These are phyloP conservation scores for Capronia americana DNA, from an alignment of 2,329 filamentous ascomycete species.

Conservation along the genomic window DNA sequence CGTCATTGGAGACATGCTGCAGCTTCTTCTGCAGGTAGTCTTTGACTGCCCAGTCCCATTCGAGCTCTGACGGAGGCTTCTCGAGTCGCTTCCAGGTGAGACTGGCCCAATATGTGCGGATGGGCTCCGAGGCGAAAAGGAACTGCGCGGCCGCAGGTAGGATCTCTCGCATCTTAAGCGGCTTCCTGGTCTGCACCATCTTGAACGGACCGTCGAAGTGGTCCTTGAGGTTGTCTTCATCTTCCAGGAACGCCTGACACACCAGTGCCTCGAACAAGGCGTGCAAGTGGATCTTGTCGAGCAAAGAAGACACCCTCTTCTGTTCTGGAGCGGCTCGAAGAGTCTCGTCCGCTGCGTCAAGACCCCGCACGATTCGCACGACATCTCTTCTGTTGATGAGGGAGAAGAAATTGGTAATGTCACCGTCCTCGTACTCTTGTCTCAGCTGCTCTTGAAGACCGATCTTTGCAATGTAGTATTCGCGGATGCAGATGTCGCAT, in stretches of 20 bases:
- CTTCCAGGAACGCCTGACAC: conserved; percentile 75
- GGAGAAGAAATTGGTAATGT: conserved; percentile 59
- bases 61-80: conserved; percentile 68
- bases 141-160: conserved; percentile 85
- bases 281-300: conserved; percentile 69
- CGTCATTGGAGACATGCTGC: conserved; percentile 62
- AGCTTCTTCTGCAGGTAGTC: conserved; percentile 74
- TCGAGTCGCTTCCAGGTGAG: conserved; percentile 71
- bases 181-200: conserved; percentile 77
- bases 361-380: conserved; percentile 64
- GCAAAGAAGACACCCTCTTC: conserved; percentile 56
- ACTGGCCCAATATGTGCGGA: conserved; percentile 70
- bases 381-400: conserved; percentile 68
- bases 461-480: conserved; percentile 74
- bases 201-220: conserved; percentile 85
- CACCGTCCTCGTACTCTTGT: conserved; percentile 59
- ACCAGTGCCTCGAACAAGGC: conserved; percentile 89
- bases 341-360: conserved; percentile 62
- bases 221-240: conserved; percentile 58
- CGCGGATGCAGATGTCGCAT: conserved; percentile 74
- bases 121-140: conserved; percentile 74
- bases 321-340: conserved; percentile 59
- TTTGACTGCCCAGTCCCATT: conserved; percentile 88
- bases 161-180: conserved; percentile 75
- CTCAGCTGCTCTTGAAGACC: conserved; percentile 67